A percentile compares a stretch with the other conserved stretches of the same genome.
Evolutionary conservation across 345 rosid species (phyloP).

Genomic region (Kernera saxatilis): DNA sequence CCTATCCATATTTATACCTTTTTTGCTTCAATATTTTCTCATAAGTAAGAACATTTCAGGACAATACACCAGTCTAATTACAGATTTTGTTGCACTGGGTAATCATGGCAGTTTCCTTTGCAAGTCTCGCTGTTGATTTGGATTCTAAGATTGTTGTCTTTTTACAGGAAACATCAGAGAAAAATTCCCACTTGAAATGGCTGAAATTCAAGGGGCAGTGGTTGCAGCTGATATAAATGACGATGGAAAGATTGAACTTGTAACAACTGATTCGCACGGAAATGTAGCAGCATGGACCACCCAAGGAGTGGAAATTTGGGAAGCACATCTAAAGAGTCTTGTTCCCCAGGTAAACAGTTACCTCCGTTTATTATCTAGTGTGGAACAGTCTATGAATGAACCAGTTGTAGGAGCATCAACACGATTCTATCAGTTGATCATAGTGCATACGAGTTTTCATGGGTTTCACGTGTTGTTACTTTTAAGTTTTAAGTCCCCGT

Average conservation of each 20-base stretch:
- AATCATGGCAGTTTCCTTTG: constrained; percentile 18
- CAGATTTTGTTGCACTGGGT: background rate
- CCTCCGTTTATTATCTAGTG: background rate
- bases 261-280: constrained; percentile 94
- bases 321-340: constrained; percentile 81
- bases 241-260: constrained; percentile 96
- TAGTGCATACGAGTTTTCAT: background rate
- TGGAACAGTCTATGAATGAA: background rate
- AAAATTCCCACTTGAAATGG: constrained; percentile 97
- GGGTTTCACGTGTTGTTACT: background rate
- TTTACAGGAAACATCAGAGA: constrained; percentile 68
- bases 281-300: constrained; percentile 99
- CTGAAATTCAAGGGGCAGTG: constrained; percentile 94
- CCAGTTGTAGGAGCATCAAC: background rate
- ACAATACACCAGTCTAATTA: background rate
- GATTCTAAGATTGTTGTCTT: constrained; percentile 24
- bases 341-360: constrained; percentile 66
- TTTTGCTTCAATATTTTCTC: background rate
- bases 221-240: constrained; percentile 98
- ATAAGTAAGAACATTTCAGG: background rate
- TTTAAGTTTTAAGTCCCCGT: background rate
- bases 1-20: background rate
- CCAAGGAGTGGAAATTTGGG: constrained; percentile 90
- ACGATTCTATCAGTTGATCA: background rate
- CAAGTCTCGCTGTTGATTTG: constrained; percentile 14